Percentiles rank a stretch among this genome's conserved stretches.
Evolutionary conservation across 352 stramenopile genomes (phyloP).

Genomic region (Phytophthora niederhauseri): DNA sequence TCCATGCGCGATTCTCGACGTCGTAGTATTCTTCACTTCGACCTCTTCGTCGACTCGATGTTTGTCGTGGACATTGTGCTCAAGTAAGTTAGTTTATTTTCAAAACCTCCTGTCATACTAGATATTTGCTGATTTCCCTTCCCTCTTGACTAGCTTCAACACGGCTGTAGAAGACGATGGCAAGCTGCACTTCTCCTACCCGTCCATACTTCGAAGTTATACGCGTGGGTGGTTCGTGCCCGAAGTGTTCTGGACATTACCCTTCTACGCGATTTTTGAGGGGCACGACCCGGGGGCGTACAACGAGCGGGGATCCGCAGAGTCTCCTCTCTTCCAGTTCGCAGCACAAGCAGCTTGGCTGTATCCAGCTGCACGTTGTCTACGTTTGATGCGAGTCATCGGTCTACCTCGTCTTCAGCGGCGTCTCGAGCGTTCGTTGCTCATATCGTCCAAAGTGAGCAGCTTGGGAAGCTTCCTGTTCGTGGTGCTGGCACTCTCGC

Average conservation of each 20-base stretch:
- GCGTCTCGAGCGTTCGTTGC: slow-evolving; percentile 71
- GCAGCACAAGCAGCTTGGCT: slow-evolving; percentile 31
- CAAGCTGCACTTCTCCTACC: slow-evolving; percentile 69
- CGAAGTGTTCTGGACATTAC: slow-evolving; percentile 70
- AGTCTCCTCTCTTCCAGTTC: slow-evolving; percentile 33
- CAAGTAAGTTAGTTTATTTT: slow-evolving; percentile 46
- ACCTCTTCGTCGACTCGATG: slow-evolving; percentile 68
- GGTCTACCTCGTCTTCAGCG: slow-evolving; percentile 61
- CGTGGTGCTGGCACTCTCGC: slow-evolving; percentile 73
- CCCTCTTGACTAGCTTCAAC: slow-evolving; percentile 56
- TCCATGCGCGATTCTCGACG: slow-evolving; percentile 35
- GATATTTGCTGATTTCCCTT: not conserved
- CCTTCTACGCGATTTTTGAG: slow-evolving; percentile 68
- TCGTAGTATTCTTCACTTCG: slow-evolving; percentile 50
- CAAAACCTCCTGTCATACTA: not conserved
- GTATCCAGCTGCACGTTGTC: slow-evolving; percentile 55
- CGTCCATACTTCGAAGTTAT: slow-evolving; percentile 62
- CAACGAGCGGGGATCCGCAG: slow-evolving; percentile 7
- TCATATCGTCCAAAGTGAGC: slow-evolving; percentile 81
- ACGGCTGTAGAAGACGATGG: slow-evolving; percentile 77
- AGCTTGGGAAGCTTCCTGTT: slow-evolving; percentile 79
- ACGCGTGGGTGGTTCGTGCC: slow-evolving; percentile 56
- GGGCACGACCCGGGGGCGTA: slow-evolving; percentile 30
- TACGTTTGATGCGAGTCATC: slow-evolving; percentile 60
- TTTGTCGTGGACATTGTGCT: slow-evolving; percentile 75